Evolutionary conservation across 1,139 yeast genomes (phyloP).

Genomic region (Taphrina flavorubra): DNA sequence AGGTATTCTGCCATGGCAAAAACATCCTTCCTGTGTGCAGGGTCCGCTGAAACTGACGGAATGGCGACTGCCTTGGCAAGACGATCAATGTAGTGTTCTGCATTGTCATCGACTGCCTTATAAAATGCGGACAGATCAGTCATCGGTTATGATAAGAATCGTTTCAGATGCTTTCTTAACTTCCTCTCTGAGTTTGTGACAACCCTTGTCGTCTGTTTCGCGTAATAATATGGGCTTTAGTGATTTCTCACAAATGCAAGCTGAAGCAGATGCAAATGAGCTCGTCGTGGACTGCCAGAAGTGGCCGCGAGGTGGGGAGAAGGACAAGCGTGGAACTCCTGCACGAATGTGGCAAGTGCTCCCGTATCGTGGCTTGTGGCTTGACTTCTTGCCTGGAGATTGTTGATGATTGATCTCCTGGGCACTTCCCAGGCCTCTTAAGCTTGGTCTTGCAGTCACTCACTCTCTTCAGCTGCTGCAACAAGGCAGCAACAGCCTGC

Average conservation of each 20-base stretch:
- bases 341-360: neutral
- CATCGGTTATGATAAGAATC: neutral
- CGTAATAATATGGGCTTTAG: no score
- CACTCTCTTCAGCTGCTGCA: no score
- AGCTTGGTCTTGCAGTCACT: no score
- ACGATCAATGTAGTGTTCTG: conserved; percentile 50
- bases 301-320: no score
- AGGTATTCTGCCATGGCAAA: conserved; percentile 82
- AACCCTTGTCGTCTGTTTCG: no score
- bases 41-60: conserved; percentile 94
- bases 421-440: no score
- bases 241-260: no score
- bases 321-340: neutral
- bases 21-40: conserved; percentile 81
- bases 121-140: conserved; percentile 15
- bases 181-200: no score
- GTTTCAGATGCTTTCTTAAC: neutral
- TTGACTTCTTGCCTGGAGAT: neutral
- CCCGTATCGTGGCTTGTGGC: neutral
- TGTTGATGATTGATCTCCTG: no score
- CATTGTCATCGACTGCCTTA: conserved; percentile 28
- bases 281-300: no score
- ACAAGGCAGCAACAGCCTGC: no score
- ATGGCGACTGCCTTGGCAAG: conserved; percentile 83
- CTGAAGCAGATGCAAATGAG: no score